Evolutionary conservation across 331 rosid genomes (phyloP), one percentile per base, ranked within the genome.

Genomic region (Quercus phellos): DNA sequence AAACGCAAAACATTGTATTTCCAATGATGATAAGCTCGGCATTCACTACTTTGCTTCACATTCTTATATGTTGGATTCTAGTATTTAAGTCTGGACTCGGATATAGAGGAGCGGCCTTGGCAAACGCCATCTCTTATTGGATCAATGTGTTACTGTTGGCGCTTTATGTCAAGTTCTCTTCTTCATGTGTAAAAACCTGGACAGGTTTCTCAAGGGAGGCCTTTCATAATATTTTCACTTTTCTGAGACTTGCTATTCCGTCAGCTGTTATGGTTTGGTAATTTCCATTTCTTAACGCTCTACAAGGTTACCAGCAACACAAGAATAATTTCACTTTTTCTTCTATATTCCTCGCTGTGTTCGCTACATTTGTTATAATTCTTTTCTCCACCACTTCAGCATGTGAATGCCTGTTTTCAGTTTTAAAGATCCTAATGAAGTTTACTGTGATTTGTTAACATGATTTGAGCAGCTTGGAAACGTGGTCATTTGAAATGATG

Each of bases 231-330:
- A 69, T 91, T 26, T 72, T 72, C 26, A 46, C 68, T 12, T 88
- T 91, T 70, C 19, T 91, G 18, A 81, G 74, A 75, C 93, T 93
- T 53, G 91, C 94, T 34, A 68, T 93, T 78, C 98, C 97, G 68
- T 93, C 93, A 5, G 92, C 94, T 63, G 77, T 84, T 61, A 93
- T 93, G 97, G 93, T 88, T 63, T 93, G 98, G 98, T 93, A 86
- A 88, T 70, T 73, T 51, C 8, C 2, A 2, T 70, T 74, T 76
- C 80, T 55, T 24, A n/a, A 19, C 16, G 51, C 67, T 24, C 63
- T 10, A 60, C 51, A 11, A 2, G 51, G 14, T 2, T 10, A 43
- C 11, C 4, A 13, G 17, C 17, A 9, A 18, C 4, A 18, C 61
- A 58, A 60, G 29, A 27, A 73, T 6, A 11, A 34, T 2, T 24